A percentile compares a stretch with the other conserved stretches of the same genome.
Conservation (phyloP, 116 monocot genomes). For the Papilionanthe hybrid region DNA sequence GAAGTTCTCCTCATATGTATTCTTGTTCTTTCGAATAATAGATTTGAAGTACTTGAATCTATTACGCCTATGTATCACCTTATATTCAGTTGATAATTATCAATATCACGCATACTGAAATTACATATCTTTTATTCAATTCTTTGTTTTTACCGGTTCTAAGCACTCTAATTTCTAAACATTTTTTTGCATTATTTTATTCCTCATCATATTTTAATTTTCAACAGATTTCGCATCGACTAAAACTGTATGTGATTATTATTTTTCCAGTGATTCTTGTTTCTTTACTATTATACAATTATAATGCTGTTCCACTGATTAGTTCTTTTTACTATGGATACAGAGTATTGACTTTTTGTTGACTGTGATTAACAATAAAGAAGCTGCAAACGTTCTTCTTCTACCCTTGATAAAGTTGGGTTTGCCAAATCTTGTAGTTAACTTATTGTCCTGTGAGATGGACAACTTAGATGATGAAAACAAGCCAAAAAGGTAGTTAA, state of each 20-base stretch:
- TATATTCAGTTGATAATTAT: background rate
- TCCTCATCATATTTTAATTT: background rate
- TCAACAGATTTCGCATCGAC: background rate
- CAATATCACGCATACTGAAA: background rate
- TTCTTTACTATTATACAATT: background rate
- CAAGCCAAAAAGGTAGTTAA: conserved; percentile 56
- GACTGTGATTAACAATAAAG: conserved; percentile 52
- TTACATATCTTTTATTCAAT: background rate
- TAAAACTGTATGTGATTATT: background rate
- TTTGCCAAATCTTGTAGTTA: conserved; percentile 44
- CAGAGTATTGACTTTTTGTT: conserved; percentile 72
- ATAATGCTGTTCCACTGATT: background rate
- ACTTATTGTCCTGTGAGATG: conserved; percentile 55
- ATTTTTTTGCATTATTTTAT: background rate
- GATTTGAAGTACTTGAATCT: background rate
- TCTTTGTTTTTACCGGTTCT: background rate
- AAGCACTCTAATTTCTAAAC: background rate
- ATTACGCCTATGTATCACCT: background rate
- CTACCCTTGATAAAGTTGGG: conserved; percentile 54
- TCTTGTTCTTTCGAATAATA: background rate
- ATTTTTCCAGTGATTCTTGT: background rate
- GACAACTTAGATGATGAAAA: conserved; percentile 48
- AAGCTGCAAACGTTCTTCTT: conserved; percentile 53
- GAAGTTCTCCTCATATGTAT: background rate
- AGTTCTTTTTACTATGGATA: conserved; percentile 1